phyloP scores from a whole-genome alignment of 108 stramenopile genomes.

The Skeletonema grethae region DNA sequence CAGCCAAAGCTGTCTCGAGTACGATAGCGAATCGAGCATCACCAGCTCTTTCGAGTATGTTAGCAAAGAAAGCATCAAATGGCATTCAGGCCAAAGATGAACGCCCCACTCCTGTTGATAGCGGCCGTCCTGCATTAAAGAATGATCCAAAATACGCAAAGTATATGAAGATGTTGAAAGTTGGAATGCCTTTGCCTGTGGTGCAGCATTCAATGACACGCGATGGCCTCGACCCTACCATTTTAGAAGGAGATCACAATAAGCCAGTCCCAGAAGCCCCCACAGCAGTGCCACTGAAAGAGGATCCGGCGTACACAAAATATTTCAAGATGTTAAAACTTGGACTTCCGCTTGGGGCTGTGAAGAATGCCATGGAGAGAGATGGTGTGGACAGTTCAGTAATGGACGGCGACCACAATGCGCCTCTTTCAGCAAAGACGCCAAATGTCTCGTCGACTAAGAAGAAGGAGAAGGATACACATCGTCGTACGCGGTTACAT shows the following conservation, averaged over 20 bases:
- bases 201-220: conserved; percentile 63
- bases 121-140: conserved; percentile 64
- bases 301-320: conserved; percentile 66
- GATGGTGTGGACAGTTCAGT: conserved; percentile 78
- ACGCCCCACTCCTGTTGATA: conserved; percentile 2
- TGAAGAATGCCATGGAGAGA: conserved; percentile 87
- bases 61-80: conserved; percentile 10
- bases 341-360: conserved; percentile 85
- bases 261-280: conserved; percentile 31
- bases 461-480: conserved; percentile 62
- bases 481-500: conserved; percentile 86
- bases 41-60: conserved; percentile 6
- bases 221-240: conserved; percentile 53
- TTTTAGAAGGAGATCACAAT: conserved; percentile 57
- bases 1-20: neutral
- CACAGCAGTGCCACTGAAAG: conserved; percentile 55
- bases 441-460: conserved; percentile 17
- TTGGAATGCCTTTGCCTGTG: conserved; percentile 76
- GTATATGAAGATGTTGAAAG: conserved; percentile 76
- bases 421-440: conserved; percentile 42
- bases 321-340: conserved; percentile 92
- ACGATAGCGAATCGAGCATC: conserved; percentile 4
- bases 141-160: conserved; percentile 78
- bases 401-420: conserved; percentile 89
- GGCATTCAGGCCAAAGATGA: neutral